A percentile compares a stretch with the other conserved stretches of the same genome.
Evolutionary conservation across 2,329 filamentous ascomycete species (phyloP).

Genomic region (Shiraia bambusicola): DNA sequence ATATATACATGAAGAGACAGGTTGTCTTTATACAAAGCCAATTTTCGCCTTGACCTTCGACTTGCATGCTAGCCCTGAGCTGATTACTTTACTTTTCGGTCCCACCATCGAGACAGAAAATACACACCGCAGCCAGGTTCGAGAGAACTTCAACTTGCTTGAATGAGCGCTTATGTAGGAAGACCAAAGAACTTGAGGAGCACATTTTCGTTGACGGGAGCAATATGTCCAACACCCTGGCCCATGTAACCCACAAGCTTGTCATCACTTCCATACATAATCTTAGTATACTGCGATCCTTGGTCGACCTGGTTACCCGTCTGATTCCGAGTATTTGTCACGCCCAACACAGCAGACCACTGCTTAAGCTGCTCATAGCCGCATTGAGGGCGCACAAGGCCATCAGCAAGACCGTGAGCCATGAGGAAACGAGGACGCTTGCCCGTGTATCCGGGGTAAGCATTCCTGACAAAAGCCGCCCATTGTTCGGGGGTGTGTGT

Average conservation of each 20-base stretch:
- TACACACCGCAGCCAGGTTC: no score
- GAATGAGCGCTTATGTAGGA: background rate
- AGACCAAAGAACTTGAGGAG: conserved; percentile 21
- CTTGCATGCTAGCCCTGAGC: no score
- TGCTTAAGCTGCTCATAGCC: conserved; percentile 20
- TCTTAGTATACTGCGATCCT: conserved; percentile 16
- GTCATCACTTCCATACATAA: conserved; percentile 18
- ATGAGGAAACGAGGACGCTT: conserved; percentile 37
- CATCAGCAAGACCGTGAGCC: conserved; percentile 38
- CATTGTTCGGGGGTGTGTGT: conserved; percentile 25
- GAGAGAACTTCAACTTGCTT: no score
- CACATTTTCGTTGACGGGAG: conserved; percentile 10
- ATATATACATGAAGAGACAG: no score
- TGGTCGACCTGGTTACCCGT: conserved; percentile 13
- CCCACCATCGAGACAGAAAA: no score
- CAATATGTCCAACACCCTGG: conserved; percentile 20
- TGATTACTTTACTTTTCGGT: no score
- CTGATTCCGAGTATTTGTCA: conserved; percentile 8
- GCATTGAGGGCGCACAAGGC: conserved; percentile 27
- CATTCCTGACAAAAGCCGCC: conserved; percentile 10
- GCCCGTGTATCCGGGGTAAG: conserved; percentile 40
- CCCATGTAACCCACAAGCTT: conserved; percentile 22
- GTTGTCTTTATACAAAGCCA: no score
- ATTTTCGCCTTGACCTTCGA: no score
- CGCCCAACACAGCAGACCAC: conserved; percentile 16